These are phyloP conservation scores for Tieghemiomyces parasiticus DNA, from an alignment of 192 early-diverging fungal species.

Conservation along the genomic window DNA sequence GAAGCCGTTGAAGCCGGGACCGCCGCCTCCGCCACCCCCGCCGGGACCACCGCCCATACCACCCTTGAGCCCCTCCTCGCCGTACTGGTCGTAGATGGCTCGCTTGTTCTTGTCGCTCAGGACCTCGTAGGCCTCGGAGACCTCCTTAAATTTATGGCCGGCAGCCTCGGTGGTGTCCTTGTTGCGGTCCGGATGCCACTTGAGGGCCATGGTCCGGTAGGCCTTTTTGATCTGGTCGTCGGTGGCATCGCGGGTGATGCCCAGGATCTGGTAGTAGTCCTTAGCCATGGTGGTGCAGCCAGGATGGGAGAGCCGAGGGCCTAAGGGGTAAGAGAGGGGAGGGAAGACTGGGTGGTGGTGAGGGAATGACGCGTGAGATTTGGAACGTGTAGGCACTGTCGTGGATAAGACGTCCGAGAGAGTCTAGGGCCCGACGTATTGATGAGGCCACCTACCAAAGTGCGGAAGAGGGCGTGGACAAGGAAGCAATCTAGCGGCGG, in stretches of 20 bases:
- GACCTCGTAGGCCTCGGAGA: constrained; percentile 94
- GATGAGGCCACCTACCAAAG: too few relatives aligned
- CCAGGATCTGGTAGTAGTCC: constrained; percentile 93
- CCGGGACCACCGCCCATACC: constrained; percentile 40
- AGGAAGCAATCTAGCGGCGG: too few relatives aligned
- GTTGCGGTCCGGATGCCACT: constrained; percentile 34
- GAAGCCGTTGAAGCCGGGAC: constrained; percentile 29
- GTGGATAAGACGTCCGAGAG: too few relatives aligned
- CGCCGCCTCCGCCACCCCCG: constrained; percentile 38
- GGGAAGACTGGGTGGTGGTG: too few relatives aligned
- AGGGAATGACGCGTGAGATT: too few relatives aligned
- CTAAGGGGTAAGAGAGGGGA: too few relatives aligned
- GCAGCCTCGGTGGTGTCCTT: constrained; percentile 19
- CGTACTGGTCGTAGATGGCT: constrained; percentile 84
- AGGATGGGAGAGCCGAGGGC: too few relatives aligned
- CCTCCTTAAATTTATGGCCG: constrained; percentile 80
- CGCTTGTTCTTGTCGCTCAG: constrained; percentile 86
- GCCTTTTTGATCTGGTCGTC: constrained; percentile 76
- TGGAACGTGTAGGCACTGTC: too few relatives aligned
- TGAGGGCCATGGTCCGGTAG: constrained; percentile 47
- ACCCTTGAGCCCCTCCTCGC: constrained; percentile 74
- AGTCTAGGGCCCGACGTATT: too few relatives aligned
- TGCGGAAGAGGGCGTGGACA: too few relatives aligned
- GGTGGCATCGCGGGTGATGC: constrained; percentile 48
- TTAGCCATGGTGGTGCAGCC: constrained; percentile 50